Evolutionary conservation across 257 asterid genomes (phyloP).

Genomic region (Solanum rostratum): DNA sequence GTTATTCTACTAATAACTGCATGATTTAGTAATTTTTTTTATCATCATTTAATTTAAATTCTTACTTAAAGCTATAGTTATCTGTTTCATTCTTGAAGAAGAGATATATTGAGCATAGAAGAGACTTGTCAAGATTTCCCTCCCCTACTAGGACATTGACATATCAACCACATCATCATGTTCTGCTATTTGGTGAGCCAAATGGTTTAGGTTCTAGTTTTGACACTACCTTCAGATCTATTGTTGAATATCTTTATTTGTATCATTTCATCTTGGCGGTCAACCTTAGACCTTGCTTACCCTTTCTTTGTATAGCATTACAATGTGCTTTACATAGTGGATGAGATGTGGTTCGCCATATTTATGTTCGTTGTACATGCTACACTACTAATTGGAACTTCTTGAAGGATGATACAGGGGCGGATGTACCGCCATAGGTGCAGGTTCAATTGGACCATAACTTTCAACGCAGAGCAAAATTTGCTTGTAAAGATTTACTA

Average conservation of each 20-base stretch:
- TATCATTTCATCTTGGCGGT: neutral
- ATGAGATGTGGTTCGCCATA: neutral
- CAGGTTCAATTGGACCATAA: no score
- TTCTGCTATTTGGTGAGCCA: neutral
- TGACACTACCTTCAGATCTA: neutral
- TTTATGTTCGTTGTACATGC: neutral
- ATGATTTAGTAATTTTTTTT: neutral
- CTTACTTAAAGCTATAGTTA: neutral
- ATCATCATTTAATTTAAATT: neutral
- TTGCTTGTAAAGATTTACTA: no score
- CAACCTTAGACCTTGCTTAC: neutral
- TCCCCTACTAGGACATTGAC: constrained; percentile 9
- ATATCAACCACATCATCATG: neutral
- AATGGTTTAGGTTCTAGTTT: neutral
- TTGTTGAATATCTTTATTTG: neutral
- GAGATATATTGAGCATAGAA: constrained; percentile 2
- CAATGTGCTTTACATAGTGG: neutral
- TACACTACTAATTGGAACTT: neutral
- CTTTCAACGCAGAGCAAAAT: no score
- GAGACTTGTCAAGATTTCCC: neutral
- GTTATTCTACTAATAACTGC: neutral
- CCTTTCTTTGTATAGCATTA: neutral
- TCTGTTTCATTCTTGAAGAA: neutral
- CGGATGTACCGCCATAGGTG: no score
- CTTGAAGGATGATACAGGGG: neutral